phyloP scores from a whole-genome alignment of 768 basidiomycete species.

The Lentinula aciculospora region DNA sequence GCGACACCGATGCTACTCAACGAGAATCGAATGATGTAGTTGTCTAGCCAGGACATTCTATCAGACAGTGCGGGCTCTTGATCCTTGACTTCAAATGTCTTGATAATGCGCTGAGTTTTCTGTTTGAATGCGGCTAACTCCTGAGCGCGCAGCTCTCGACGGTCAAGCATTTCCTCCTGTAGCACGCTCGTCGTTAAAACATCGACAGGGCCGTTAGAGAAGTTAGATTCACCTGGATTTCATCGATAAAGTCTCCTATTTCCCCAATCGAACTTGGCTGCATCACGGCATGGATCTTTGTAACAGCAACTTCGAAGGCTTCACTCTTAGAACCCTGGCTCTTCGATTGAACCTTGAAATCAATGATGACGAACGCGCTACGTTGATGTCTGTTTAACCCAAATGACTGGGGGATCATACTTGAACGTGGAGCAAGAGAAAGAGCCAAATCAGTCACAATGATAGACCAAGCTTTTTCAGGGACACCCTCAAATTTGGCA shows the following conservation, averaged over 20 bases:
- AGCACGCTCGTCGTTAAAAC: conserved; percentile 5
- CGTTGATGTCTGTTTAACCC: conserved; percentile 40
- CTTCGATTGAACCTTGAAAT: conserved; percentile 42
- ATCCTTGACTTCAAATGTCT: conserved; percentile 63
- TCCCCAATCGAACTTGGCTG: conserved; percentile 91
- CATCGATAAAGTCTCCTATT: conserved; percentile 83
- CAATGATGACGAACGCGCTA: conserved; percentile 82
- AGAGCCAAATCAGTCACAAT: conserved; percentile 71
- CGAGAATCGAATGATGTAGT: conserved; percentile 47
- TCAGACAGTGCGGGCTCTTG: conserved; percentile 24
- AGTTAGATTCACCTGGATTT: conserved; percentile 56
- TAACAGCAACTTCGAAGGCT: conserved; percentile 49
- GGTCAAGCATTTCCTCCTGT: conserved; percentile 68
- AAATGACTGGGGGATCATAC: conserved; percentile 48
- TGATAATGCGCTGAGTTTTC: conserved; percentile 68
- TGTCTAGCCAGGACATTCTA: conserved; percentile 47
- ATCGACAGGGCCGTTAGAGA: not conserved
- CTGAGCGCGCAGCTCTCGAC: conserved; percentile 67
- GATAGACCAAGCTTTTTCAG: conserved; percentile 57
- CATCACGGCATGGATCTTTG: conserved; percentile 88
- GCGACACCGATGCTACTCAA: conserved; percentile 80
- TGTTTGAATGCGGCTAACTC: conserved; percentile 83
- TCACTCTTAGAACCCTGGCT: not conserved
- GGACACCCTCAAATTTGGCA: conserved; percentile 48
- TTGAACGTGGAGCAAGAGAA: conserved; percentile 69